These are phyloP conservation scores for Scheffersomyces coipomensis DNA, from an alignment of 805 yeast species.

Conservation along the genomic window DNA sequence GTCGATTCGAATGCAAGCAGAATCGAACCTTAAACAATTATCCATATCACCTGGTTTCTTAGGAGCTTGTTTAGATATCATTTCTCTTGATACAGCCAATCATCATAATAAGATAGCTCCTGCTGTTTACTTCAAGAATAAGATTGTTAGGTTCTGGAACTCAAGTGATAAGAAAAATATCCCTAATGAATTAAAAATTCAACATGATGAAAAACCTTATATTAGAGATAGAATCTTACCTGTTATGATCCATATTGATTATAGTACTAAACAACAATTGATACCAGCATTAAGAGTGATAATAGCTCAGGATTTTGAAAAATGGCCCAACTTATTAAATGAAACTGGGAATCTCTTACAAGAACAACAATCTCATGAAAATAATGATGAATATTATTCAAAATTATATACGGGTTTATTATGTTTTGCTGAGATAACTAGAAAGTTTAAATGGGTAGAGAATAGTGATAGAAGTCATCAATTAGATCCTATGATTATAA, in stretches of 20 bases:
- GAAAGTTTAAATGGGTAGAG: constrained; percentile 69
- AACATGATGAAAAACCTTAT: constrained; percentile 69
- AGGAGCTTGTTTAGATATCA: constrained; percentile 78
- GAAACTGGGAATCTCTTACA: constrained; percentile 32
- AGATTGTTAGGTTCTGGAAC: constrained; percentile 63
- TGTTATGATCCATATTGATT: constrained; percentile 47
- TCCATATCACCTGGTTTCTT: constrained; percentile 68
- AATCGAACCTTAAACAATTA: constrained; percentile 58
- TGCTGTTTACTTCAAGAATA: constrained; percentile 81
- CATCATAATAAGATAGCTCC: constrained; percentile 62
- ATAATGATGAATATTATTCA: constrained; percentile 17
- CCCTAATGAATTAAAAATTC: constrained; percentile 32
- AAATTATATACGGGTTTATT: constrained; percentile 63
- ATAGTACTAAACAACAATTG: constrained; percentile 37
- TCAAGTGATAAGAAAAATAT: constrained; percentile 16
- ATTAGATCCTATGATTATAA: constrained; percentile 46
- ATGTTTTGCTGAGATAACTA: constrained; percentile 66
- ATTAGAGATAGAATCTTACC: constrained; percentile 68
- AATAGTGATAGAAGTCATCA: constrained; percentile 42
- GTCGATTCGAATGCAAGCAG: constrained; percentile 64
- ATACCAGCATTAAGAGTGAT: constrained; percentile 33
- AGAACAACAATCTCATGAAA: constrained; percentile 3
- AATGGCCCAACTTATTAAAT: constrained; percentile 36
- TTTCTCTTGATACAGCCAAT: constrained; percentile 20
- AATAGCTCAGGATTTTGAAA: constrained; percentile 30